Percentiles rank a stretch among this genome's conserved stretches.
These are phyloP conservation scores for Amaranthus palmeri DNA, from an alignment of 148 eudicot species.

Conservation along the genomic window DNA sequence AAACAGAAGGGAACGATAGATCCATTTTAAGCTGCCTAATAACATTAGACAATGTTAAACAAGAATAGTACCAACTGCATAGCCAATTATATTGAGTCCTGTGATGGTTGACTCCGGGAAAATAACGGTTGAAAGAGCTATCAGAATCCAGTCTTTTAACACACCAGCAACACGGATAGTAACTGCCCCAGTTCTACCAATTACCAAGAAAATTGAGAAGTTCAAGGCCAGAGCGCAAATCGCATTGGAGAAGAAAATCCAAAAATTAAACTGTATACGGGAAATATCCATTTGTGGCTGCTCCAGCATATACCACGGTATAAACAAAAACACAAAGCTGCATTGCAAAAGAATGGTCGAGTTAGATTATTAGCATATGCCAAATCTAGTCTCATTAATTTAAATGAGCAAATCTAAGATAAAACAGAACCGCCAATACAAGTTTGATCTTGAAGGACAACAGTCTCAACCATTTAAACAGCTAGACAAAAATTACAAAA, in stretches of 20 bases:
- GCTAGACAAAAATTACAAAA: too few species aligned
- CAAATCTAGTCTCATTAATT: neutral
- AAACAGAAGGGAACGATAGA: constrained; percentile 5
- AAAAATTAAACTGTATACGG: constrained; percentile 79
- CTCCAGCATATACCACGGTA: constrained; percentile 92
- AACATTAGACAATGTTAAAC: neutral
- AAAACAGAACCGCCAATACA: neutral
- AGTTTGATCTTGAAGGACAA: neutral
- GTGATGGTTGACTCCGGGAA: constrained; percentile 86
- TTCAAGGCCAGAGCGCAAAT: constrained; percentile 82
- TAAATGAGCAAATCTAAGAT: neutral
- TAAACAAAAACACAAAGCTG: constrained; percentile 70
- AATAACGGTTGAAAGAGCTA: constrained; percentile 84
- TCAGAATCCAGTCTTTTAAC: constrained; percentile 86
- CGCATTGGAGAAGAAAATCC: constrained; percentile 94
- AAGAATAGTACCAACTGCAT: constrained; percentile 65
- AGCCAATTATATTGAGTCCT: constrained; percentile 76
- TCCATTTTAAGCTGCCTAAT: neutral
- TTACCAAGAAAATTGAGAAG: constrained; percentile 85
- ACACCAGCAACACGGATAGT: constrained; percentile 94
- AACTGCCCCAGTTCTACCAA: constrained; percentile 93
- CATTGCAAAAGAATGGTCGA: constrained; percentile 14
- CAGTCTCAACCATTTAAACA: neutral
- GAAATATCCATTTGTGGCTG: constrained; percentile 69
- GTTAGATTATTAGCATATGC: neutral